Conservation (phyloP, 805 yeast species). For the Kodamaea jinghongensis region DNA sequence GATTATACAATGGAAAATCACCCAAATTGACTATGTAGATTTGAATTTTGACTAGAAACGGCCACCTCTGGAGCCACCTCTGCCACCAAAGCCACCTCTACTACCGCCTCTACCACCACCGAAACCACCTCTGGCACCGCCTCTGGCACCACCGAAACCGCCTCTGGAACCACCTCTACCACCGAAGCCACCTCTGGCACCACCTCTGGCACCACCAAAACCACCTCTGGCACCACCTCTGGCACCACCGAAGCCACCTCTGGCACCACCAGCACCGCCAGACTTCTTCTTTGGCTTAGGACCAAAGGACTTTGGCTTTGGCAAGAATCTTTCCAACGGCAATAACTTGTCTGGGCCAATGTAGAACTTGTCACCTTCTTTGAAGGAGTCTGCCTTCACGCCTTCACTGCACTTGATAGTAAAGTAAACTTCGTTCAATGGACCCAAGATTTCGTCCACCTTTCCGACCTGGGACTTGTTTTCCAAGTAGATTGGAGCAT, state of each 20-base stretch:
- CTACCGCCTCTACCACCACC: constrained; percentile 35
- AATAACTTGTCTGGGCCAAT: constrained; percentile 93
- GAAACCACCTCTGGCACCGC: constrained; percentile 28
- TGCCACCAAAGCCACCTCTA: constrained; percentile 36
- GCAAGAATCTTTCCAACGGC: constrained; percentile 95
- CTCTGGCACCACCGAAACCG: constrained; percentile 36
- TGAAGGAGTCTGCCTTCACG: constrained; percentile 89
- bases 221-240: constrained; percentile 26
- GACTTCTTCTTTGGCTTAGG: constrained; percentile 77
- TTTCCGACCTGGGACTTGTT: constrained; percentile 96
- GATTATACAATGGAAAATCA: too few species aligned
- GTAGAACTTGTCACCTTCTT: constrained; percentile 92
- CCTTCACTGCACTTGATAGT: constrained; percentile 97
- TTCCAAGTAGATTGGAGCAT: constrained; percentile 96
- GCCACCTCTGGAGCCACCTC: constrained; percentile 35
- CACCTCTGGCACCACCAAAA: constrained; percentile 32
- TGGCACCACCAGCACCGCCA: constrained; percentile 51
- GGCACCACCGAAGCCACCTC: constrained; percentile 40
- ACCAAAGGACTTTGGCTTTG: constrained; percentile 87
- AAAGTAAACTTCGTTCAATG: constrained; percentile 95
- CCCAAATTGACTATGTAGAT: too few species aligned
- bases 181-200: constrained; percentile 26
- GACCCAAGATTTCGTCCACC: constrained; percentile 97
- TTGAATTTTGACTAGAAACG: constrained; percentile 19
- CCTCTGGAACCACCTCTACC: constrained; percentile 40